phyloP scores from a whole-genome alignment of 176 grass and related monocot genomes.

The Aegilops umbellulata region DNA sequence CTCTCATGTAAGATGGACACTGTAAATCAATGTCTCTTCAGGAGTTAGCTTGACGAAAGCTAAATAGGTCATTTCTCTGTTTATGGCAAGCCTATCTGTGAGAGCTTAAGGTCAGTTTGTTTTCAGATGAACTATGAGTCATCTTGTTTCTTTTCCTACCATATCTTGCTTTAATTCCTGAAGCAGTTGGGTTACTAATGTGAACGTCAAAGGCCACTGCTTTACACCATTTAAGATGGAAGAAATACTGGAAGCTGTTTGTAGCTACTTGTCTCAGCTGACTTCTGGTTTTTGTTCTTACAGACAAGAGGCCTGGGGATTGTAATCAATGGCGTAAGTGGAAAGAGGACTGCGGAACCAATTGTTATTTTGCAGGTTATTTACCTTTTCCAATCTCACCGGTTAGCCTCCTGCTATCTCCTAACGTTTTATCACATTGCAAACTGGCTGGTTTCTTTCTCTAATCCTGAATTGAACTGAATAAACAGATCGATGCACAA shows the following conservation, averaged over 20 bases:
- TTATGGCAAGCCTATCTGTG: conserved; percentile 15
- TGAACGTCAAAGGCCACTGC: too few species aligned
- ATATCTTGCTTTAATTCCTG: too few species aligned
- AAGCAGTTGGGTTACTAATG: too few species aligned
- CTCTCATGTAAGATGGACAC: neutral
- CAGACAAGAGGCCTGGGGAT: conserved; percentile 78
- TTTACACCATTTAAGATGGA: neutral
- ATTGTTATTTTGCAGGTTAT: conserved; percentile 70
- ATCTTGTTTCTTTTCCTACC: too few species aligned
- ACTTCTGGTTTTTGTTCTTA: conserved; percentile 14
- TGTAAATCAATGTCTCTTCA: neutral
- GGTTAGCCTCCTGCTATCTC: neutral
- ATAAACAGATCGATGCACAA: conserved; percentile 55
- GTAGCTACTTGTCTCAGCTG: neutral
- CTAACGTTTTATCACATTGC: neutral
- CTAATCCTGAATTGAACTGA: conserved; percentile 19
- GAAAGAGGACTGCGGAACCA: conserved; percentile 69
- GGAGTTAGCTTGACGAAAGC: neutral
- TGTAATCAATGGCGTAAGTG: conserved; percentile 54
- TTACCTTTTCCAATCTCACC: conserved; percentile 1
- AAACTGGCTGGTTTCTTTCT: neutral
- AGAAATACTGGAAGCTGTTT: neutral
- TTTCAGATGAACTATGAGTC: neutral
- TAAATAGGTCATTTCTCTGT: neutral
- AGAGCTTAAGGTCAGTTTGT: neutral